Percentiles rank a stretch among this genome's conserved stretches.
phyloP scores from a whole-genome alignment of 306 rosid genomes.

The Vicia faba region DNA sequence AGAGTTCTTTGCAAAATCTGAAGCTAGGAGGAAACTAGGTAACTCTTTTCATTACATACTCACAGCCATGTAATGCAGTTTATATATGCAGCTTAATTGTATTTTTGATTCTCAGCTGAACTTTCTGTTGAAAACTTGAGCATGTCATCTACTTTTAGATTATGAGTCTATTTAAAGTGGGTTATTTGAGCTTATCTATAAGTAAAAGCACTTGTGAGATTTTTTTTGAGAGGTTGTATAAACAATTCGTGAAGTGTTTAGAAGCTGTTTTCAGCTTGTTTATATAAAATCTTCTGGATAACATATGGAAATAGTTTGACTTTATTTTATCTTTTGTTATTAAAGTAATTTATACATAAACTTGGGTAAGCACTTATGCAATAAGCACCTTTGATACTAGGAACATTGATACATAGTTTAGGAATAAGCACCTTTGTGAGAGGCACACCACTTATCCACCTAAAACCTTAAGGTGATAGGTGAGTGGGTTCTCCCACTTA shows the following conservation, averaged over 20 bases:
- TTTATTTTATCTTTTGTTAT: no score
- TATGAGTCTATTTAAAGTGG: not conserved
- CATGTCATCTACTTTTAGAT: constrained; percentile 9
- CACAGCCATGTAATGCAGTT: not conserved
- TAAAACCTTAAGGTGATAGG: no score
- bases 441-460: no score
- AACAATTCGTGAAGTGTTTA: not conserved
- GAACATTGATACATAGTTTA: no score
- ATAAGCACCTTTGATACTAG: no score
- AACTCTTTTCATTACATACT: not conserved
- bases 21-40: constrained; percentile 70
- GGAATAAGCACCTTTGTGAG: no score
- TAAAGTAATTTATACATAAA: no score
- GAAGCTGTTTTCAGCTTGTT: not conserved
- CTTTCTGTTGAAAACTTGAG: constrained; percentile 25
- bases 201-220: not conserved
- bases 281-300: no score
- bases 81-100: not conserved
- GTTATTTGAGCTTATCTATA: not conserved
- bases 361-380: not conserved
- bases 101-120: constrained; percentile 27
- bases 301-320: no score
- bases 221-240: not conserved
- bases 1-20: constrained; percentile 77
- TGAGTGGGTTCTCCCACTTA: no score